phyloP scores from a whole-genome alignment of 768 basidiomycete genomes.

The Russula ochroleuca region DNA sequence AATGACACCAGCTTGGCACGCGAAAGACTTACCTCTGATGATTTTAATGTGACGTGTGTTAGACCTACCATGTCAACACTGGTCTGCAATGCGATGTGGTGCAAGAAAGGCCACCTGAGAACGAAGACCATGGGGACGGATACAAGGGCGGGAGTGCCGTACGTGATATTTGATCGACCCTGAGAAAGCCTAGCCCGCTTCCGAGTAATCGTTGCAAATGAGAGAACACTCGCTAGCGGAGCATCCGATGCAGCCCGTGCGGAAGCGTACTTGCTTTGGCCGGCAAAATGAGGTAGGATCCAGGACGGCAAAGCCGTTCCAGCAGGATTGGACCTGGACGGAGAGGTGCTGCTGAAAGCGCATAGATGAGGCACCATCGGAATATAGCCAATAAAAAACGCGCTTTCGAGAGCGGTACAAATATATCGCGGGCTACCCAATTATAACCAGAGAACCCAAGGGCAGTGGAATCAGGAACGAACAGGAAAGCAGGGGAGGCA shows the following conservation, averaged over 20 bases:
- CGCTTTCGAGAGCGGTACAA: conserved; percentile 96
- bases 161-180: too few species aligned
- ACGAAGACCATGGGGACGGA: too few species aligned
- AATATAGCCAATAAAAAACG: conserved; percentile 91
- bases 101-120: too few species aligned
- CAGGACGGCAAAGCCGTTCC: conserved; percentile 96
- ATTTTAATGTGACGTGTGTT: too few species aligned
- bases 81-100: too few species aligned
- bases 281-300: conserved; percentile 95
- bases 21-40: too few species aligned
- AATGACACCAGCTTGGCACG: too few species aligned
- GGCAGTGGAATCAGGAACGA: background rate
- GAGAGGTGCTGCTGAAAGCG: conserved; percentile 92
- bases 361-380: conserved; percentile 67
- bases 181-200: conserved; percentile 73
- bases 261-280: conserved; percentile 86
- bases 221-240: conserved; percentile 93
- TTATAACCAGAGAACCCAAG: too few species aligned
- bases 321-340: conserved; percentile 94
- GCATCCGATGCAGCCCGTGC: conserved; percentile 95
- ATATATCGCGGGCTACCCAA: conserved; percentile 99
- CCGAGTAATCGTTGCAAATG: conserved; percentile 99
- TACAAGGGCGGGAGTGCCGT: too few species aligned
- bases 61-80: too few species aligned
- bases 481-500: background rate